Percentiles rank a stretch among this genome's conserved stretches.
Conservation (phyloP, 2,329 filamentous ascomycete species). For the Neofusicoccum kwambonambiense region DNA sequence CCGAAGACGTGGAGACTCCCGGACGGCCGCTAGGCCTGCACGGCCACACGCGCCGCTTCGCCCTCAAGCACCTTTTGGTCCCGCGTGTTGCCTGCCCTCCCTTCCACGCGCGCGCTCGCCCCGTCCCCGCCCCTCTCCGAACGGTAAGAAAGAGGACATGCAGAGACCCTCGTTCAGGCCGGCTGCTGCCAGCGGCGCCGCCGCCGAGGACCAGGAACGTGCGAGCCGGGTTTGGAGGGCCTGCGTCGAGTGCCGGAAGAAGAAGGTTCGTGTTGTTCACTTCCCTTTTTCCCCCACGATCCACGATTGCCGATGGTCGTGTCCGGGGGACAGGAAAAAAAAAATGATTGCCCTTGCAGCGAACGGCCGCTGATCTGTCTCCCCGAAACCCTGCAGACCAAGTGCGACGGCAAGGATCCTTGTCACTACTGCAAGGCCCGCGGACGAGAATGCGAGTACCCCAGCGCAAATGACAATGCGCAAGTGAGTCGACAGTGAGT, state of each 20-base stretch:
- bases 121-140: neutral
- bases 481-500: conserved; percentile 4
- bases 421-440: conserved; percentile 1
- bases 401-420: conserved; percentile 6
- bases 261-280: neutral
- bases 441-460: neutral
- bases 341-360: no score
- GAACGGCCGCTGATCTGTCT: no score
- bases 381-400: neutral
- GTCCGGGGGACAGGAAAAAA: no score
- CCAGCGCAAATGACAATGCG: neutral
- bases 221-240: conserved; percentile 2
- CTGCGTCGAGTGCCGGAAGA: conserved; percentile 4
- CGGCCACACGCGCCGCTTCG: no score
- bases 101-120: no score
- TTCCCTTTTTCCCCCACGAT: no score
- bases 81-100: no score
- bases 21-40: no score
- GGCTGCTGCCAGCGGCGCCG: neutral
- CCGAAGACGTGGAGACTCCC: no score
- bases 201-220: neutral
- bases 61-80: no score
- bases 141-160: neutral
- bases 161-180: neutral
- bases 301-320: no score